These are phyloP conservation scores for Nothophytophthora sp. DNA, from an alignment of 352 stramenopile genomes.

Conservation along the genomic window DNA sequence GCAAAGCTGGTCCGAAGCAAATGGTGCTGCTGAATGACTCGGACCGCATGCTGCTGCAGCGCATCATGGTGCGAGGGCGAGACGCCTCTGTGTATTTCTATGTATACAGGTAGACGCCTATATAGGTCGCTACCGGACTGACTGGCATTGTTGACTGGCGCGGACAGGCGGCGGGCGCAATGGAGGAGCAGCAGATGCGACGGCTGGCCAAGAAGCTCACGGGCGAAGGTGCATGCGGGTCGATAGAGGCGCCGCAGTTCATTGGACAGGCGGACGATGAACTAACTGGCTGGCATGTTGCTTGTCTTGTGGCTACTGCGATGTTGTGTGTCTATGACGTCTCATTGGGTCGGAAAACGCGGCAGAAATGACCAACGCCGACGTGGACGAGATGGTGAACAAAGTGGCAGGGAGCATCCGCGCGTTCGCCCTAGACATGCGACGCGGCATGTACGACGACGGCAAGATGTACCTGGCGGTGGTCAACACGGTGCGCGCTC, in stretches of 20 bases:
- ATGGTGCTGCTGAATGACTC: slow-evolving; percentile 62
- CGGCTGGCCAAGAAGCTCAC: slow-evolving; percentile 57
- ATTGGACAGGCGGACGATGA: too few species aligned
- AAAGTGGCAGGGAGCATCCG: slow-evolving; percentile 60
- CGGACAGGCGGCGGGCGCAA: slow-evolving; percentile 55
- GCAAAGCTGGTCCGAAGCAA: too few species aligned
- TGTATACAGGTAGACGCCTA: too few species aligned
- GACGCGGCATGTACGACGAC: slow-evolving; percentile 78
- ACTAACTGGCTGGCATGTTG: too few species aligned
- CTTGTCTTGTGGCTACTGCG: too few species aligned
- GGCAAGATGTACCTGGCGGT: slow-evolving; percentile 81
- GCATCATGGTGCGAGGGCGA: slow-evolving; percentile 72
- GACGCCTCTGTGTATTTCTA: too few species aligned
- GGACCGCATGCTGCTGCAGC: slow-evolving; percentile 76
- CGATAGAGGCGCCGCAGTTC: too few species aligned
- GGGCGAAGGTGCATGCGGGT: slow-evolving; percentile 68
- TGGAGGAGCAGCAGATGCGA: slow-evolving; percentile 65
- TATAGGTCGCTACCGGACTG: neutral
- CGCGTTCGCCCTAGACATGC: slow-evolving; percentile 71
- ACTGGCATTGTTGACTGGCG: neutral
- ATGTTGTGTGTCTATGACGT: too few species aligned
- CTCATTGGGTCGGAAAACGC: too few species aligned
- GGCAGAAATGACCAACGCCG: slow-evolving; percentile 44
- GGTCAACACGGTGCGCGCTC: slow-evolving; percentile 87
- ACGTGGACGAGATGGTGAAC: slow-evolving; percentile 72